These are phyloP conservation scores for Amanita rubescens DNA, from an alignment of 768 basidiomycete species.

Conservation along the genomic window DNA sequence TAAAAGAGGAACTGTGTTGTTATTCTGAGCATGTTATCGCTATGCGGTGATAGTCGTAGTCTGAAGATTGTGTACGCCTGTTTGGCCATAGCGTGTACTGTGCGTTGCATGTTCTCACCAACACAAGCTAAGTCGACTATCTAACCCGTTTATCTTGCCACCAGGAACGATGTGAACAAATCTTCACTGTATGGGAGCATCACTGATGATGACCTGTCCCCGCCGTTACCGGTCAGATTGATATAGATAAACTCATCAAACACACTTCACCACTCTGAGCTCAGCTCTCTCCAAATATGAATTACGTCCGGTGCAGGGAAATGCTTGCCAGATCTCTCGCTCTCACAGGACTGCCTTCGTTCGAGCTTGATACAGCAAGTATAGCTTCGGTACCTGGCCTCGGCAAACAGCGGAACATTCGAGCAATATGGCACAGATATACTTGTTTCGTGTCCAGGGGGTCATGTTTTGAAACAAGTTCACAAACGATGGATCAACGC, in stretches of 20 bases:
- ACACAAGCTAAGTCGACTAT: neutral
- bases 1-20: neutral
- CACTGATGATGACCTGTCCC: neutral
- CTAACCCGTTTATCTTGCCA: neutral
- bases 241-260: neutral
- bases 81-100: neutral
- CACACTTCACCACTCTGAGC: too few species aligned
- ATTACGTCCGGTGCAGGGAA: neutral
- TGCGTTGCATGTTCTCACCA: neutral
- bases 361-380: neutral
- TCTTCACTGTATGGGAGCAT: neutral
- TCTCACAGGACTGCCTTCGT: neutral
- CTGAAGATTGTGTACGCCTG: neutral
- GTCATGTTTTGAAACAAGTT: neutral
- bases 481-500: neutral
- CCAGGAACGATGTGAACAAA: neutral
- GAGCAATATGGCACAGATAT: neutral
- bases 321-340: neutral
- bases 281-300: neutral
- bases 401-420: neutral
- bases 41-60: neutral
- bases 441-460: neutral
- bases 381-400: conserved; percentile 1
- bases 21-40: neutral
- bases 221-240: neutral